A percentile compares a stretch with the other conserved stretches of the same genome.
Evolutionary conservation across 345 rosid genomes (phyloP).

Genomic region (Brassica cretica): DNA sequence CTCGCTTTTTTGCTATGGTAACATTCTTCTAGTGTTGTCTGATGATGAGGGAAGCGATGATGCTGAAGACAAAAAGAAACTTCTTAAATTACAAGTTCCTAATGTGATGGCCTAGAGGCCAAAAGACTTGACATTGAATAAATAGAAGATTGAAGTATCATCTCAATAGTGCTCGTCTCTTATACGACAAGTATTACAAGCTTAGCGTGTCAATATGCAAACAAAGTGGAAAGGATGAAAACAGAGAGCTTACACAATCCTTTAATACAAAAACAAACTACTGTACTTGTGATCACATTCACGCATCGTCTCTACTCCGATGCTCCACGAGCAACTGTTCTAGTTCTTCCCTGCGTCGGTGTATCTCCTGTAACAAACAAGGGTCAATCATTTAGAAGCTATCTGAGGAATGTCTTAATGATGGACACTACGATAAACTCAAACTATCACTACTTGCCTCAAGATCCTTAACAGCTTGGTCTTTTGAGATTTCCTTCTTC

Average conservation of each 20-base stretch:
- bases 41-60: slow-evolving; percentile 32
- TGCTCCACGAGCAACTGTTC: slow-evolving; percentile 76
- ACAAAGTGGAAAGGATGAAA: neutral
- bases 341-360: slow-evolving; percentile 76
- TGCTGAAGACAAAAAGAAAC: slow-evolving; percentile 2
- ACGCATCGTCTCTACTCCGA: slow-evolving; percentile 31
- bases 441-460: slow-evolving; percentile 54
- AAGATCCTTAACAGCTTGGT: slow-evolving; percentile 76
- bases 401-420: slow-evolving; percentile 3
- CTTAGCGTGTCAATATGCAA: no score
- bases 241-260: neutral
- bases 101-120: slow-evolving; percentile 27
- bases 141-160: neutral
- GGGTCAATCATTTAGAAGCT: neutral
- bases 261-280: neutral
- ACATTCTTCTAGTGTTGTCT: slow-evolving; percentile 26
- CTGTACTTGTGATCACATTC: slow-evolving; percentile 13
- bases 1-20: no score
- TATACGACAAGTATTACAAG: no score
- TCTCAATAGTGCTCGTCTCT: neutral
- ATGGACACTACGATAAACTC: neutral
- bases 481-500: slow-evolving; percentile 67
- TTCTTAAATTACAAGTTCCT: neutral
- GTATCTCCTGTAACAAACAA: slow-evolving; percentile 60
- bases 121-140: neutral